Base-by-base conservation (phyloP, 2,329 filamentous ascomycete genomes). In the Scedosporium dehoogii region DNA sequence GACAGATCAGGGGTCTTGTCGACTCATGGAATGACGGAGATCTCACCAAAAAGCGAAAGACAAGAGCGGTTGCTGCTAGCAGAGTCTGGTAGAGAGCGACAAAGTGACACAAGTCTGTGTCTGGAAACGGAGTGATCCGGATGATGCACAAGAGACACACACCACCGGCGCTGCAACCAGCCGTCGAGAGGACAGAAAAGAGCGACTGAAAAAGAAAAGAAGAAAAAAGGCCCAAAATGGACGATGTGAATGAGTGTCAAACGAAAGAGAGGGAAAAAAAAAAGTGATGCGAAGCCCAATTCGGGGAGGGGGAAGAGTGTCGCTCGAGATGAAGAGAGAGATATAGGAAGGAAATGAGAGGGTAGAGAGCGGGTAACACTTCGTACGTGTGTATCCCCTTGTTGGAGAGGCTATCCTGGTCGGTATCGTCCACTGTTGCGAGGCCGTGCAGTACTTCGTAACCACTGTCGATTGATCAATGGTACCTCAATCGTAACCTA, bases 271-370 rank as follows among this genome's bases (percentile, higher is more conserved):
- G 18, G 29, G 60, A 51, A 53, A 48, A 56, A 25, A 44, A 63
- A 62, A 29, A 55, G 58, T 44, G 55, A 63, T 25, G 61, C 42
- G 38, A 64, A 42, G 55, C 62, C 64, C 27, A 18, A 59, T 38
- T 38, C 33, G 33, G 60, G 61, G 58, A 66, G 63, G 48, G 66
- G 66, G 62, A 62, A 62, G 62, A 66, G 23, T 57, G 23, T 23
- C 18, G 12, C 23, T 48, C 21, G 21, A 18, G 51, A 55, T 5
- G 6, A 55, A 55, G 12, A 27, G 51, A 55, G 23, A 55, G 51
- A 27, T 23, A 18, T 18, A 38, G 10, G 10, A 12, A 38, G 33
- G 33, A 38, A 38, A 38, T 38, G 33, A 38, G 33, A 38, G 33
- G 33, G 14, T 38, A 38, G 33, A 38, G 33, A 38, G 33, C 33